A percentile compares a stretch with the other conserved stretches of the same genome.
Evolutionary conservation across 1,284 basidiomycete genomes (phyloP).

Genomic region (Leccinum fuscescens): DNA sequence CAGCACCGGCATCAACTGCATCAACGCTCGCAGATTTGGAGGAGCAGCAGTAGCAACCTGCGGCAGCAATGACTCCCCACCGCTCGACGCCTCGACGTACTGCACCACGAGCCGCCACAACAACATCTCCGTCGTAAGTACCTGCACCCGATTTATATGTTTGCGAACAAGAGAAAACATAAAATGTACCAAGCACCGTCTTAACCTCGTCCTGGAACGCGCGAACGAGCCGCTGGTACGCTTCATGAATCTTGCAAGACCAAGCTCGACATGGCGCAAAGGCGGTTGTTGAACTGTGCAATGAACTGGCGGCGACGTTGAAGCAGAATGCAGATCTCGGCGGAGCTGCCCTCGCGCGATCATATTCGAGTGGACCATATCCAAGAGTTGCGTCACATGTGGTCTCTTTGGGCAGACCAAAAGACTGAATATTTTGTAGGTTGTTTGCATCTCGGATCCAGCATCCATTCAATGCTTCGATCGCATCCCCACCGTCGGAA

Average conservation of each 20-base stretch:
- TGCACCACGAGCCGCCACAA: slow-evolving; percentile 80
- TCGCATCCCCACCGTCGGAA: slow-evolving; percentile 78
- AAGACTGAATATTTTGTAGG: slow-evolving; percentile 33
- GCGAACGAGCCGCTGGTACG: slow-evolving; percentile 50
- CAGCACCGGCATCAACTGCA: slow-evolving; percentile 54
- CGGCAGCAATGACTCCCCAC: slow-evolving; percentile 25
- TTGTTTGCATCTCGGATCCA: too few relatives aligned
- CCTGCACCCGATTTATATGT: slow-evolving; percentile 39
- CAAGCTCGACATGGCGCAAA: too few relatives aligned
- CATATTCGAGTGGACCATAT: slow-evolving; percentile 27
- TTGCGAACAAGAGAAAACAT: not conserved
- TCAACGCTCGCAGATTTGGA: slow-evolving; percentile 42
- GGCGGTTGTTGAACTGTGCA: too few relatives aligned
- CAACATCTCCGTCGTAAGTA: slow-evolving; percentile 70
- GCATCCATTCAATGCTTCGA: slow-evolving; percentile 58
- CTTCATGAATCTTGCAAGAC: slow-evolving; percentile 60
- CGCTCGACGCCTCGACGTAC: slow-evolving; percentile 44
- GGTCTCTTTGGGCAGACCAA: too few relatives aligned
- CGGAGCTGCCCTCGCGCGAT: too few relatives aligned
- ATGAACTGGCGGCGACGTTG: slow-evolving; percentile 26
- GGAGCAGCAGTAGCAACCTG: not conserved
- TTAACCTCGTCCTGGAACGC: slow-evolving; percentile 48
- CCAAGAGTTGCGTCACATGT: slow-evolving; percentile 22
- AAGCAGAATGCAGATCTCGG: too few relatives aligned
- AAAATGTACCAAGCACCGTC: slow-evolving; percentile 48